phyloP scores from a whole-genome alignment of 2,329 filamentous ascomycete genomes.

The Monilinia fructicola region DNA sequence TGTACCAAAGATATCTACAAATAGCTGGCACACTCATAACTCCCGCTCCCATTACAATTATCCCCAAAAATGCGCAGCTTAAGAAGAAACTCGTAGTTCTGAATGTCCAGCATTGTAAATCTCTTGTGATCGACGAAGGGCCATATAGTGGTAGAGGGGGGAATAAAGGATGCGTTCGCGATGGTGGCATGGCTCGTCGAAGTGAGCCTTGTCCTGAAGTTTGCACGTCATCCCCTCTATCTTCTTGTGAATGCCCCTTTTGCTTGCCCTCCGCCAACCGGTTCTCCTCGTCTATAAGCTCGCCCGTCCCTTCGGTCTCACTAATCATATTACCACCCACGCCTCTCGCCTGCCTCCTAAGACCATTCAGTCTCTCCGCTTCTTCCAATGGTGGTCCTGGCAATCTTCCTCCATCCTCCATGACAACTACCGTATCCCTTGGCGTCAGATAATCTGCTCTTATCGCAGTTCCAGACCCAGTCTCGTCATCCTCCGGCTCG shows the following conservation, averaged over 20 bases:
- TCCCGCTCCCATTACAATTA: conserved; percentile 73
- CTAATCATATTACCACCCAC: conserved; percentile 39
- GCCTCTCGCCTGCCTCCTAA: conserved; percentile 52
- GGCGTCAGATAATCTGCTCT: conserved; percentile 66
- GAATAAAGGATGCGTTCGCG: conserved; percentile 76
- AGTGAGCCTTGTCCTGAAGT: conserved; percentile 51
- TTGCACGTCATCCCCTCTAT: conserved; percentile 38
- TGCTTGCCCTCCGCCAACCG: conserved; percentile 12
- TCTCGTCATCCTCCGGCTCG: conserved; percentile 34
- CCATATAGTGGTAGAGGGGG: conserved; percentile 82
- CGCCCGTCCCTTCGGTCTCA: conserved; percentile 40
- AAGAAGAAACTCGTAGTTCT: conserved; percentile 69
- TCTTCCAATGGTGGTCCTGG: conserved; percentile 69
- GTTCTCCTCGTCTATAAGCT: conserved; percentile 37
- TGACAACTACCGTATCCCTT: conserved; percentile 70
- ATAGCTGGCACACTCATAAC: conserved; percentile 63
- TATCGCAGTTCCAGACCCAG: conserved; percentile 50
- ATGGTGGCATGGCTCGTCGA: conserved; percentile 56
- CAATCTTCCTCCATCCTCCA: conserved; percentile 63
- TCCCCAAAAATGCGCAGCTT: conserved; percentile 72
- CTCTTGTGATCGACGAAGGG: conserved; percentile 64
- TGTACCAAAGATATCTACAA: conserved; percentile 50
- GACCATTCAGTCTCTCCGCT: conserved; percentile 66
- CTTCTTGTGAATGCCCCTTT: conserved; percentile 24
- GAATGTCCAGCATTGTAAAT: conserved; percentile 65